These are phyloP conservation scores for Phyllostachys edulis DNA, from an alignment of 176 grass and related monocot species.

Conservation along the genomic window DNA sequence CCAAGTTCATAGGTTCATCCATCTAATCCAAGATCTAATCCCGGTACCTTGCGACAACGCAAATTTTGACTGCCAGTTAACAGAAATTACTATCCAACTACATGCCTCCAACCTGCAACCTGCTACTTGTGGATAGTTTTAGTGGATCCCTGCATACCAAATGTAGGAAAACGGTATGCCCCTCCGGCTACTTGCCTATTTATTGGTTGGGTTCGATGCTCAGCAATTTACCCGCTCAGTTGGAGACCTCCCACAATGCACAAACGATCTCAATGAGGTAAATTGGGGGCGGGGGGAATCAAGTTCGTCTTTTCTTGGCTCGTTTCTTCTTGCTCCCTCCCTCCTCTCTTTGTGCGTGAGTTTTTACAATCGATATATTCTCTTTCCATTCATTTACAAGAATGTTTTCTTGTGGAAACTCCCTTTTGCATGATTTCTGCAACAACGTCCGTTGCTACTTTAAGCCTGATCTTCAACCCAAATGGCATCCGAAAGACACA, in stretches of 20 bases:
- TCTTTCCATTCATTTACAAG: not conserved
- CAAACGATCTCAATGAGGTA: not conserved
- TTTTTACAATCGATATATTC: not conserved
- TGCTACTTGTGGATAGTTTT: too few relatives aligned
- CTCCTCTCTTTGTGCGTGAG: not conserved
- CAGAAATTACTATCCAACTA: not conserved
- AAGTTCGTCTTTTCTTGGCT: conserved; percentile 20
- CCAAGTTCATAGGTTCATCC: not conserved
- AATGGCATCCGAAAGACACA: not conserved
- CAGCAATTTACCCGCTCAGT: conserved; percentile 16
- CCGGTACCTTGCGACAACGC: too few relatives aligned
- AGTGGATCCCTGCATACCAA: not conserved
- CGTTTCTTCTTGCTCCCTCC: not conserved
- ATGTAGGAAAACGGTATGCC: not conserved
- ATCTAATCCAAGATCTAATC: not conserved
- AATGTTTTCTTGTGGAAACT: not conserved
- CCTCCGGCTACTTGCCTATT: not conserved
- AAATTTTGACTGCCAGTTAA: not conserved
- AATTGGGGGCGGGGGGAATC: not conserved
- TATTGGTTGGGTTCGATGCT: not conserved
- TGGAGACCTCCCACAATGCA: conserved; percentile 11
- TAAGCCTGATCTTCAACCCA: not conserved
- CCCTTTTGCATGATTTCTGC: not conserved
- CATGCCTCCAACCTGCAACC: not conserved
- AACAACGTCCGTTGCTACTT: not conserved